Conservation (phyloP, 768 basidiomycete genomes). For the Boletus huronensis region DNA sequence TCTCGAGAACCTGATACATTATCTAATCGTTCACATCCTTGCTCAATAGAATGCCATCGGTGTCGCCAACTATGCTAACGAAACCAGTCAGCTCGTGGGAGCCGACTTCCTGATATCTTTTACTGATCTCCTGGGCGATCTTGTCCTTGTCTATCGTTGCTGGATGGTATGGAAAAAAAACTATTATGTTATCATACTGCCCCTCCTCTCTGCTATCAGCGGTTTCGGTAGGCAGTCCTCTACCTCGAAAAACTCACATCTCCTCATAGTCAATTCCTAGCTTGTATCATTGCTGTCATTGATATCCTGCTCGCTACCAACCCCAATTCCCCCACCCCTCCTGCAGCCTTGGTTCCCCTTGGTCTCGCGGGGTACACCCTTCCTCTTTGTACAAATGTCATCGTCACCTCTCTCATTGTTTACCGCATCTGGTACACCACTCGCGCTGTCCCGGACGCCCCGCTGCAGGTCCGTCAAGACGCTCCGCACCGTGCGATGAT, state of each 20-base stretch:
- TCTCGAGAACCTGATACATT: neutral
- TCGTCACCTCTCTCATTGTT: slow-evolving; percentile 41
- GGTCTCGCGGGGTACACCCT: slow-evolving; percentile 36
- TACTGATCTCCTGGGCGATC: slow-evolving; percentile 35
- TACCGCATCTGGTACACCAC: slow-evolving; percentile 36
- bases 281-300: slow-evolving; percentile 29
- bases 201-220: slow-evolving; percentile 32
- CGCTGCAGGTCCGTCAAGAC: slow-evolving; percentile 10
- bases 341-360: slow-evolving; percentile 34
- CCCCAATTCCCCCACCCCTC: slow-evolving; percentile 34
- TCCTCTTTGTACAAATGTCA: slow-evolving; percentile 40
- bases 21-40: neutral
- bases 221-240: slow-evolving; percentile 32
- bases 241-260: neutral
- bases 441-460: slow-evolving; percentile 8
- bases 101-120: slow-evolving; percentile 38
- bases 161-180: slow-evolving; percentile 39
- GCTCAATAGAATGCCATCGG: slow-evolving; percentile 23
- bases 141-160: slow-evolving; percentile 40
- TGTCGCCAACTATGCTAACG: slow-evolving; percentile 27
- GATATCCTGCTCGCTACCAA: slow-evolving; percentile 27
- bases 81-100: slow-evolving; percentile 30
- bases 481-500: slow-evolving; percentile 27
- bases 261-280: slow-evolving; percentile 14
- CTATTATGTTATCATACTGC: slow-evolving; percentile 33